Evolutionary conservation across 176 grass and related monocot species (phyloP).

Genomic region (Neostapfia colusana): DNA sequence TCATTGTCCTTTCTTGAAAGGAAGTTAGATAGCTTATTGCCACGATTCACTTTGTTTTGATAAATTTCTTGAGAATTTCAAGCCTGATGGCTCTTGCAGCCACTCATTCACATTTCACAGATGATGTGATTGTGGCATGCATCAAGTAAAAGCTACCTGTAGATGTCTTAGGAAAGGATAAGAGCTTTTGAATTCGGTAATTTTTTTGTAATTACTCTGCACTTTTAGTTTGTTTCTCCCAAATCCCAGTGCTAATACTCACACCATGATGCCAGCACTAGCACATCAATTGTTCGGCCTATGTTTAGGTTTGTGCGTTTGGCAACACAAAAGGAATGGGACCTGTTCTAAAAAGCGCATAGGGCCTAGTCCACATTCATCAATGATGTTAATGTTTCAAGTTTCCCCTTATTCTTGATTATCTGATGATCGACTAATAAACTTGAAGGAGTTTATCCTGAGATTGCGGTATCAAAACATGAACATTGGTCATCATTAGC

Average conservation of each 20-base stretch:
- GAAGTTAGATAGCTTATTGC: constrained; percentile 2
- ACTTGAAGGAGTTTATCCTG: constrained; percentile 85
- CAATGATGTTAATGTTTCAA: constrained; percentile 5
- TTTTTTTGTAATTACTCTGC: not conserved
- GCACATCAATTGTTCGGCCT: not conserved
- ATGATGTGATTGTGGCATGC: constrained; percentile 5
- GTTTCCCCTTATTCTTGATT: not conserved
- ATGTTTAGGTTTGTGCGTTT: constrained; percentile 32
- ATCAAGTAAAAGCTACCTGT: constrained; percentile 1
- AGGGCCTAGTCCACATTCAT: constrained; percentile 3
- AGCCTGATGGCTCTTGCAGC: constrained; percentile 1
- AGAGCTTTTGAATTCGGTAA: not conserved
- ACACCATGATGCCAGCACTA: not conserved
- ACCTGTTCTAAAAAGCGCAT: not conserved
- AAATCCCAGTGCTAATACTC: constrained; percentile 6
- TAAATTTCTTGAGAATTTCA: constrained; percentile 9
- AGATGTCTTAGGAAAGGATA: constrained; percentile 1
- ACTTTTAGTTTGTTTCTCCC: constrained; percentile 23
- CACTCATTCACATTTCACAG: not conserved
- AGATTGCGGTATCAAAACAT: constrained; percentile 91
- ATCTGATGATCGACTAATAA: constrained; percentile 38
- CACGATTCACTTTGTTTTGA: not conserved
- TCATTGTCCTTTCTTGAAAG: no score
- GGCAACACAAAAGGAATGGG: not conserved
- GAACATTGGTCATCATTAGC: constrained; percentile 98